A percentile compares a stretch with the other conserved stretches of the same genome.
These are phyloP conservation scores for Boletus rex-veris DNA, from an alignment of 768 basidiomycete genomes.

Conservation along the genomic window DNA sequence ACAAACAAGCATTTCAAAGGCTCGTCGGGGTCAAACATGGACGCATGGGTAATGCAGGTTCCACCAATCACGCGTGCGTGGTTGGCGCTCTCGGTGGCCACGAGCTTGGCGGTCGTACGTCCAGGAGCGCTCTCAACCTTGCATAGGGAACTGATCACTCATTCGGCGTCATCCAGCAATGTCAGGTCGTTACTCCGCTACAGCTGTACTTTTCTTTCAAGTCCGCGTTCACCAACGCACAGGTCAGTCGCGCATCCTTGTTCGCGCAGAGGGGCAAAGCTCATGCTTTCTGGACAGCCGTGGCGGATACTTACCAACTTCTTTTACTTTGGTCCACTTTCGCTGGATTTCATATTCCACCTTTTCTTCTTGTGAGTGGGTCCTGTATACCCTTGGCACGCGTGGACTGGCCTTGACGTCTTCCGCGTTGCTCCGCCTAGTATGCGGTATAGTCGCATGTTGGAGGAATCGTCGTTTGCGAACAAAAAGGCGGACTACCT, in stretches of 20 bases:
- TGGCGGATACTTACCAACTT: slow-evolving; percentile 92
- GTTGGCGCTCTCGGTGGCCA: slow-evolving; percentile 74
- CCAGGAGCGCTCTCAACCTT: not conserved
- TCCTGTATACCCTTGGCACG: not conserved
- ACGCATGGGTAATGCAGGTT: slow-evolving; percentile 88
- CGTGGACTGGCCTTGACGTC: not conserved
- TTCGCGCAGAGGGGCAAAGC: slow-evolving; percentile 1
- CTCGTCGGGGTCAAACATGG: slow-evolving; percentile 45
- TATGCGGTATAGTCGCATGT: slow-evolving; percentile 95
- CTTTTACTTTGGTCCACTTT: slow-evolving; percentile 93
- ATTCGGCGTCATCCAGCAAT: slow-evolving; percentile 60
- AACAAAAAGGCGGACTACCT: slow-evolving; percentile 92
- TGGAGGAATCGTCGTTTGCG: slow-evolving; percentile 95
- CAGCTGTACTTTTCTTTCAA: slow-evolving; percentile 93
- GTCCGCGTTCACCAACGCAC: slow-evolving; percentile 74
- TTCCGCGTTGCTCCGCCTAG: slow-evolving; percentile 36
- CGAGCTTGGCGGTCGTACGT: slow-evolving; percentile 85
- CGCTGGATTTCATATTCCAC: slow-evolving; percentile 93
- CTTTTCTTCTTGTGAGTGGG: slow-evolving; percentile 93
- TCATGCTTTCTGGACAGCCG: slow-evolving; percentile 44
- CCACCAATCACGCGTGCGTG: slow-evolving; percentile 89
- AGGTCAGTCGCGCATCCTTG: slow-evolving; percentile 38
- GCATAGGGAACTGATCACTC: slow-evolving; percentile 1
- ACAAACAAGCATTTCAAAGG: not conserved
- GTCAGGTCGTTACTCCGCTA: slow-evolving; percentile 82